Evolutionary conservation across 2,329 filamentous ascomycete species (phyloP).

Genomic region (Lasiodiplodia sp.): DNA sequence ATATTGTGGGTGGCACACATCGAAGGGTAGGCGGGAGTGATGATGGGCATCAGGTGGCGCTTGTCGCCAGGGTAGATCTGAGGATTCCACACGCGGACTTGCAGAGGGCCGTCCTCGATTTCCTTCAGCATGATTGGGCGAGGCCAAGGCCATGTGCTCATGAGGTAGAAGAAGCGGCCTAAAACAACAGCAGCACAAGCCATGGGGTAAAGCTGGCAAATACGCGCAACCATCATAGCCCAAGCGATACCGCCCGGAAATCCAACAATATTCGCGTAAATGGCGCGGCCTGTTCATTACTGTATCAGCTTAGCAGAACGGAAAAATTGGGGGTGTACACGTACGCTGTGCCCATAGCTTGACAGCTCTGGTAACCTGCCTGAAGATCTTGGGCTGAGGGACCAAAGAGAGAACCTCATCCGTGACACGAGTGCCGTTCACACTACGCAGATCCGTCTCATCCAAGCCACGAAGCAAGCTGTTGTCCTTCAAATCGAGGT

Average conservation of each 20-base stretch:
- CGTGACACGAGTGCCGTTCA: constrained; percentile 94
- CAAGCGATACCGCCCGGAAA: constrained; percentile 97
- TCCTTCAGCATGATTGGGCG: constrained; percentile 89
- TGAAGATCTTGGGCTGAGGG: constrained; percentile 88
- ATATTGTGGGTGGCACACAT: constrained; percentile 99
- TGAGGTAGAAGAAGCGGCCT: constrained; percentile 91
- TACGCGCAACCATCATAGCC: constrained; percentile 95
- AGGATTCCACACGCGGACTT: constrained; percentile 93
- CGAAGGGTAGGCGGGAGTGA: constrained; percentile 95
- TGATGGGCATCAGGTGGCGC: constrained; percentile 95
- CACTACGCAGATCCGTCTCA: constrained; percentile 83
- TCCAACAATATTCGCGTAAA: constrained; percentile 95
- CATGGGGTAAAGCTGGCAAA: constrained; percentile 95
- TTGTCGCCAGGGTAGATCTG: constrained; percentile 82
- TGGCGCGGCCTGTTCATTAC: constrained; percentile 57
- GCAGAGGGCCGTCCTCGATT: constrained; percentile 81
- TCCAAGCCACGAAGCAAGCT: constrained; percentile 84
- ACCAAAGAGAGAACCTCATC: constrained; percentile 90
- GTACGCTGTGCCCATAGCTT: constrained; percentile 91
- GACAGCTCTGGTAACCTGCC: constrained; percentile 86
- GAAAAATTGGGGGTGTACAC: constrained; percentile 33
- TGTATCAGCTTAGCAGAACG: constrained; percentile 30
- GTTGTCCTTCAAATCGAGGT: constrained; percentile 82
- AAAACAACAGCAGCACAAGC: constrained; percentile 89
- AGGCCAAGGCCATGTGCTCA: constrained; percentile 92